Evolutionary conservation across 1,284 basidiomycete species (phyloP).

Genomic region (Naganishia sp.): DNA sequence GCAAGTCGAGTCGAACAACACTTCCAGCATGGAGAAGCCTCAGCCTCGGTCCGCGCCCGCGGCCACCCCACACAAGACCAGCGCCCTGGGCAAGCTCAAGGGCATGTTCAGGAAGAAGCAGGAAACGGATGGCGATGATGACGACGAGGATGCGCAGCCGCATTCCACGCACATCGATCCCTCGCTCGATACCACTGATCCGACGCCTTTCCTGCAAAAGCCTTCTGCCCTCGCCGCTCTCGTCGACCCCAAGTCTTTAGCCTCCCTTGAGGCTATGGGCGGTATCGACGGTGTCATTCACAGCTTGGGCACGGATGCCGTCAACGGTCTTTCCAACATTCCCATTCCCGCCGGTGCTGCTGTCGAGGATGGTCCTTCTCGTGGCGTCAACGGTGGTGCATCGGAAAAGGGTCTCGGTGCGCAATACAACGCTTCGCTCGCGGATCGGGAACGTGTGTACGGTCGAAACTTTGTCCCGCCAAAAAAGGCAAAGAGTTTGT

Average conservation of each 20-base stretch:
- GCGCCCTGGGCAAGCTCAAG: conserved; percentile 27
- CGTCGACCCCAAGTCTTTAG: conserved; percentile 73
- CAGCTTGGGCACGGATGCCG: conserved; percentile 71
- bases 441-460: conserved; percentile 71
- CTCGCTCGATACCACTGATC: conserved; percentile 65
- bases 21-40: conserved; percentile 19
- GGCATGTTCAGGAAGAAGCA: conserved; percentile 29
- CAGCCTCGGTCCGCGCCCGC: conserved; percentile 6
- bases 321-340: conserved; percentile 57
- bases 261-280: conserved; percentile 69
- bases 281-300: conserved; percentile 69
- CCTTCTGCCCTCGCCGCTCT: conserved; percentile 79
- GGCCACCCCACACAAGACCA: conserved; percentile 20
- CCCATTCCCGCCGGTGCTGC: conserved; percentile 34
- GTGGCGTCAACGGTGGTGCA: conserved; percentile 30
- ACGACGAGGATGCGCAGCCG: conserved; percentile 7
- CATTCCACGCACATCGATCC: conserved; percentile 49
- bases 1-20: conserved; percentile 16
- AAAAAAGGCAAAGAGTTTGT: conserved; percentile 74
- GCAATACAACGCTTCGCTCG: conserved; percentile 62
- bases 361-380: conserved; percentile 34
- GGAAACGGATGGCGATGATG: conserved; percentile 19
- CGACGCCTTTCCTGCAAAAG: conserved; percentile 68
- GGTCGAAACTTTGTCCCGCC: conserved; percentile 80
- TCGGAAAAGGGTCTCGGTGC: conserved; percentile 47